Evolutionary conservation across 1,139 yeast genomes (phyloP).

Genomic region (Sugiyamaella neomexicana): DNA sequence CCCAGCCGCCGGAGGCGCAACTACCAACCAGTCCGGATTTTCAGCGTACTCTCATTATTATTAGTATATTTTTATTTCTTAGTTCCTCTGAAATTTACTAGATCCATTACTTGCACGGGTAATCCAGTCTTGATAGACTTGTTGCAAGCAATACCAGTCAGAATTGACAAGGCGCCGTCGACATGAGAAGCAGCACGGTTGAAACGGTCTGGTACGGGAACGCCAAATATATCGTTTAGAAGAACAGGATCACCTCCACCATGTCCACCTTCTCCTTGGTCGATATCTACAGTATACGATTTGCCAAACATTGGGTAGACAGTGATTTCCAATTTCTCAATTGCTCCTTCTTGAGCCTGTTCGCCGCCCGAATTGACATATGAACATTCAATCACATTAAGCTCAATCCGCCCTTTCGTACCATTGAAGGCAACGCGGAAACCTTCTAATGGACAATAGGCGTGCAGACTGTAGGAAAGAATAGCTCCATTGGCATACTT

Average conservation of each 20-base stretch:
- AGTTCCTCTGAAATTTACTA: conserved; percentile 14
- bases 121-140: conserved; percentile 23
- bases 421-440: conserved; percentile 26
- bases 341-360: conserved; percentile 24
- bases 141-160: conserved; percentile 26
- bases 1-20: neutral
- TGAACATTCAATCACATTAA: conserved; percentile 23
- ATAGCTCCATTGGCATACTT: conserved; percentile 24
- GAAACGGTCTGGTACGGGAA: conserved; percentile 25
- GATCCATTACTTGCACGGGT: conserved; percentile 23
- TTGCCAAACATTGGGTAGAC: conserved; percentile 23
- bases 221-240: conserved; percentile 24
- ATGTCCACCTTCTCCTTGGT: conserved; percentile 25
- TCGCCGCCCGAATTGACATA: conserved; percentile 26
- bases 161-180: conserved; percentile 25
- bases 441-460: conserved; percentile 24
- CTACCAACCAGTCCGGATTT: too few relatives aligned
- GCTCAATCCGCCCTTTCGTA: conserved; percentile 24
- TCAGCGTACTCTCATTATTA: too few relatives aligned
- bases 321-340: conserved; percentile 22
- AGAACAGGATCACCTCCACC: conserved; percentile 26
- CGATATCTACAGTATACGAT: conserved; percentile 21
- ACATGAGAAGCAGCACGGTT: conserved; percentile 25
- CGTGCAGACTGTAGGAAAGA: conserved; percentile 24
- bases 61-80: neutral